Percentiles rank a stretch among this genome's conserved stretches.
These are phyloP conservation scores for Hypoxylon sp. DNA, from an alignment of 2,329 filamentous ascomycete species.

Conservation along the genomic window DNA sequence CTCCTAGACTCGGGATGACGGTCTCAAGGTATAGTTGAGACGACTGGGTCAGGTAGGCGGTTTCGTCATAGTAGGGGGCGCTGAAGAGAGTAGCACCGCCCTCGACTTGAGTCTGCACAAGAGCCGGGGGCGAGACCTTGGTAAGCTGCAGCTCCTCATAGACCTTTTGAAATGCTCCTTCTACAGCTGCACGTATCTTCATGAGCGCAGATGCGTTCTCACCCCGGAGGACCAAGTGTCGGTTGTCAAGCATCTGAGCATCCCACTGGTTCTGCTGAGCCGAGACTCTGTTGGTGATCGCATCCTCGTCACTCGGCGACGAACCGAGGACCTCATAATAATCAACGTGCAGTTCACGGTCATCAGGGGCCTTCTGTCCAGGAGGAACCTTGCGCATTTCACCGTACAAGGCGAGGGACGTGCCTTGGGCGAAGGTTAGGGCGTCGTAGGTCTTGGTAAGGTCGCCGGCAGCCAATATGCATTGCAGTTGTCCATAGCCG, in stretches of 20 bases:
- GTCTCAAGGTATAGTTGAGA: slow-evolving; percentile 98
- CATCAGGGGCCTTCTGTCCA: slow-evolving; percentile 81
- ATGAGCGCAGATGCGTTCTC: slow-evolving; percentile 88
- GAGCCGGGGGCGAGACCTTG: slow-evolving; percentile 88
- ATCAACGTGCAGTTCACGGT: slow-evolving; percentile 91
- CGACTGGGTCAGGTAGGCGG: slow-evolving; percentile 94
- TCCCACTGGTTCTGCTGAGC: slow-evolving; percentile 65
- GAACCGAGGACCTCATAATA: slow-evolving; percentile 85
- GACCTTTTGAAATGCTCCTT: slow-evolving; percentile 82
- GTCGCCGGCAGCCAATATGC: slow-evolving; percentile 79
- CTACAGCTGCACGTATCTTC: slow-evolving; percentile 84
- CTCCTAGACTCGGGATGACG: slow-evolving; percentile 86
- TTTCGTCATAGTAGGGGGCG: slow-evolving; percentile 89
- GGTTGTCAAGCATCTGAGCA: slow-evolving; percentile 78
- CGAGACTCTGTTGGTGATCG: slow-evolving; percentile 83
- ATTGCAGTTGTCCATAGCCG: slow-evolving; percentile 88
- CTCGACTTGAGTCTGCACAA: slow-evolving; percentile 96
- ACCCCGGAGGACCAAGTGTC: slow-evolving; percentile 86
- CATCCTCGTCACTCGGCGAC: slow-evolving; percentile 87
- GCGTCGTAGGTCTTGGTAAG: slow-evolving; percentile 94
- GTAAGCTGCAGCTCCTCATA: slow-evolving; percentile 82
- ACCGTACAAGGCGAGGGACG: slow-evolving; percentile 85
- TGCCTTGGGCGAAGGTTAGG: slow-evolving; percentile 85
- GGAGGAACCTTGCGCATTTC: slow-evolving; percentile 85
- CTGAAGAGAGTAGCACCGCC: slow-evolving; percentile 92